Evolutionary conservation across 768 basidiomycete genomes (phyloP), one percentile per base, ranked within the genome.

Genomic region (Rhizopogon salebrosus): DNA sequence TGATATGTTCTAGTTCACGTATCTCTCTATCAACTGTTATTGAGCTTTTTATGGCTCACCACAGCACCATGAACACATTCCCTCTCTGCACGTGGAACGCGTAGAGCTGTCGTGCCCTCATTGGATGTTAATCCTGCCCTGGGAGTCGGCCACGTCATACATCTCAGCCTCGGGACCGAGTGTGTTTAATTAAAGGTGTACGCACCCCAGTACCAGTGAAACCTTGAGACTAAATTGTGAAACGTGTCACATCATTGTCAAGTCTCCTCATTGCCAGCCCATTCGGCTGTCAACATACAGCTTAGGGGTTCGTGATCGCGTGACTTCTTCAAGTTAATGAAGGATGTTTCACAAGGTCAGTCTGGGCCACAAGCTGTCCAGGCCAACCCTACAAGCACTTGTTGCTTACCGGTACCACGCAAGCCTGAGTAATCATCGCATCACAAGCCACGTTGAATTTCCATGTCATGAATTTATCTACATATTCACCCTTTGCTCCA

Each of bases 1-100:
- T 20, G 45, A 53, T 53, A 29, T 53, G 48, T 53, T 39, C 26
- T 53, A 29, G 34, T 38, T 53, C 31, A 50, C 52, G 52, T 50
- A 49, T 50, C 18, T 27, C 18, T 27, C 37, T 49, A 11, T 23
- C 49, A 53, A 35, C 29, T 48, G 20, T 23, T 53, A 38, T 35
- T 51, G 45, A 49, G 45, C n/a, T 27, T 53, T 49, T 36, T 22
- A 34, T 14, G 43, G 4, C 43, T 7, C 20, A 34, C 31, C 29
- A 22, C 14, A 29, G 41, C 41, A 24, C 41, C 1, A 2, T n/a
- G 4, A 20, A 34, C 8, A 3, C 16, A 14, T 16, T 34, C 31
- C 31, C 14, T 3, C 14, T 3, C 16, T 8, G 9, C 11, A 7
- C 45, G 43, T 45, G 31, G 45, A 23, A 8, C 27, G 18, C 31